These are phyloP conservation scores for Tricholoma terreum DNA, from an alignment of 768 basidiomycete genomes.

Conservation along the genomic window DNA sequence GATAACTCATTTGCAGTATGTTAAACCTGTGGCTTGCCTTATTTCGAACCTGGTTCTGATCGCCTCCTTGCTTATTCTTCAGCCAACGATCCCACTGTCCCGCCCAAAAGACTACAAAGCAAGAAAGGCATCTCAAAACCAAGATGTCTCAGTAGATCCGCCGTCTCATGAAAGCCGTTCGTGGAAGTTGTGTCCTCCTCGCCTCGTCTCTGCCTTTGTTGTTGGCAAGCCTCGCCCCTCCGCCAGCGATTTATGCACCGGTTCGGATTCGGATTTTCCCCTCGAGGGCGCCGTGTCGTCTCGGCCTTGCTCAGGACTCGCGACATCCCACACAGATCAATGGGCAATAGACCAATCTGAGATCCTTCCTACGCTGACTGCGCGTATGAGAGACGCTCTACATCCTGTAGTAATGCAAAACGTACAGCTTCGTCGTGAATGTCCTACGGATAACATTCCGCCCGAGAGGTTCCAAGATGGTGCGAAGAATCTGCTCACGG, in stretches of 20 bases:
- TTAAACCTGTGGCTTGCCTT: background rate
- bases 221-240: background rate
- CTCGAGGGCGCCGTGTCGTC: background rate
- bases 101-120: too few species aligned
- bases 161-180: background rate
- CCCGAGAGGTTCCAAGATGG: constrained; percentile 9
- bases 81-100: background rate
- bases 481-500: constrained; percentile 21
- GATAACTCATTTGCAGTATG: background rate
- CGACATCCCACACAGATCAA: background rate
- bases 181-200: background rate
- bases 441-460: background rate
- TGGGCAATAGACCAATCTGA: background rate
- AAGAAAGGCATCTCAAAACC: too few species aligned
- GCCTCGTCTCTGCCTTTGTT: background rate
- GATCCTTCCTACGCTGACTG: background rate
- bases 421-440: constrained; percentile 10
- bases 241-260: background rate
- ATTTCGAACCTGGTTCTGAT: background rate
- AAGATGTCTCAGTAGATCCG: background rate
- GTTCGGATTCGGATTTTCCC: background rate
- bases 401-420: constrained; percentile 18
- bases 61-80: background rate
- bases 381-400: constrained; percentile 2
- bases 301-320: background rate